These are phyloP conservation scores for Saccharomycopsis fermentans DNA, from an alignment of 805 yeast species.

Conservation along the genomic window DNA sequence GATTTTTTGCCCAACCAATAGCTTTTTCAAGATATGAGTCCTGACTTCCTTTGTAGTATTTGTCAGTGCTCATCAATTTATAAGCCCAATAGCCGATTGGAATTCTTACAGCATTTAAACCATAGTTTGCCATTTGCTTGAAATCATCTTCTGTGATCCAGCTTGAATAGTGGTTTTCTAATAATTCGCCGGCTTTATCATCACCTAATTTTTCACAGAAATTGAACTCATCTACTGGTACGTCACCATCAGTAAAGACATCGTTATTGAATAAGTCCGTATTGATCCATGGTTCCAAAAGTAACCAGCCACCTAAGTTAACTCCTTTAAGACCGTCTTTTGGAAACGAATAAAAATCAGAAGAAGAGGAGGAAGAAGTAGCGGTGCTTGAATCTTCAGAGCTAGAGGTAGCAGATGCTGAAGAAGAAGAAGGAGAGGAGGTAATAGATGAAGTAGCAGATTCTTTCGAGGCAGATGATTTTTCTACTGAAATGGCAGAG, in stretches of 20 bases:
- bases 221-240: conserved; percentile 55
- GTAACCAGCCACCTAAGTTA: conserved; percentile 66
- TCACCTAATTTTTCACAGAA: conserved; percentile 41
- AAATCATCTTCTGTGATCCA: conserved; percentile 56
- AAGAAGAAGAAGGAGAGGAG: conserved; percentile 3
- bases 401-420: conserved; percentile 1
- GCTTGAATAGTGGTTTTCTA: conserved; percentile 44
- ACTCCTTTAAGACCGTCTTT: conserved; percentile 31
- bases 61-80: conserved; percentile 35
- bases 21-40: conserved; percentile 54
- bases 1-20: conserved; percentile 53
- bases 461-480: conserved; percentile 1
- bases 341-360: conserved; percentile 12
- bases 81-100: conserved; percentile 82
- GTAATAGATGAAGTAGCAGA: conserved; percentile 4
- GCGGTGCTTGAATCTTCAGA: conserved; percentile 8
- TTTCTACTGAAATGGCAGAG: conserved; percentile 9
- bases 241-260: conserved; percentile 25
- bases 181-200: conserved; percentile 31
- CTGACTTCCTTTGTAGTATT: conserved; percentile 37
- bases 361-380: conserved; percentile 4
- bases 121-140: conserved; percentile 37
- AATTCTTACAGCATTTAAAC: conserved; percentile 59
- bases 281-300: conserved; percentile 61
- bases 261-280: conserved; percentile 43